Percentiles rank a stretch among this genome's conserved stretches.
These are phyloP conservation scores for Pavlovales sp. DNA, from an alignment of 208 protist species.

Conservation along the genomic window DNA sequence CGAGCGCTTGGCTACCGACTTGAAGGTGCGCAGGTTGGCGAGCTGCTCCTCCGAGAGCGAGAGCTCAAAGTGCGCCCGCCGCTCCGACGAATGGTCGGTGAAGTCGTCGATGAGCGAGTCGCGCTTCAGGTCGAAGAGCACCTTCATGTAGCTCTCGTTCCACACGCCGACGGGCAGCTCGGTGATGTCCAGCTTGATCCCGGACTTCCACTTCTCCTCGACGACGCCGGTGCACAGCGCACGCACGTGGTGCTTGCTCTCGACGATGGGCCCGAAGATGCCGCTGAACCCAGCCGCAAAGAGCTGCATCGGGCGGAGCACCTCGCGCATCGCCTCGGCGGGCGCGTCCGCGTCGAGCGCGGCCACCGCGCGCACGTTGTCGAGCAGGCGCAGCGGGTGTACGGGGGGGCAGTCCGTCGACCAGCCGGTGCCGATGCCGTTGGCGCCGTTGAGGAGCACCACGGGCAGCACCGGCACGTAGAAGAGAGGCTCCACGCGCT, in stretches of 20 bases:
- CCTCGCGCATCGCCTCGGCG: too few species aligned
- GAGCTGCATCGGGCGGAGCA: constrained; percentile 73
- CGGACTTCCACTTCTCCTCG: too few species aligned
- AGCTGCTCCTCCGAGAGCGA: background rate
- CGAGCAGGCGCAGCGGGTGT: constrained; percentile 91
- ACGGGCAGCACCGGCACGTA: constrained; percentile 99
- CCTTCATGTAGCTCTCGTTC: constrained; percentile 80
- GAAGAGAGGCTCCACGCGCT: constrained; percentile 95
- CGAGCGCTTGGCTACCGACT: background rate
- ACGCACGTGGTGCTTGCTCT: too few species aligned
- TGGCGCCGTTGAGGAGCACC: constrained; percentile 95
- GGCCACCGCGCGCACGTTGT: constrained; percentile 71
- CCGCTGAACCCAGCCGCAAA: constrained; percentile 94
- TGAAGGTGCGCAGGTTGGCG: background rate
- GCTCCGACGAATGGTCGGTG: constrained; percentile 48
- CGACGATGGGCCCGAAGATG: background rate
- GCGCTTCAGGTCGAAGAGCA: constrained; percentile 8
- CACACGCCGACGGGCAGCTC: constrained; percentile 82
- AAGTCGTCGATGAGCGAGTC: background rate
- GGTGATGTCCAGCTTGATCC: constrained; percentile 25
- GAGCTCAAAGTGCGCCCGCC: constrained; percentile 53
- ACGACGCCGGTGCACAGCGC: background rate
- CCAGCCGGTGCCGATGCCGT: constrained; percentile 99
- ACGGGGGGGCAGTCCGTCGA: constrained; percentile 93
- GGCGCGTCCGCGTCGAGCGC: background rate